phyloP scores from a whole-genome alignment of 768 basidiomycete species.

The Crassisporium funariophilum region DNA sequence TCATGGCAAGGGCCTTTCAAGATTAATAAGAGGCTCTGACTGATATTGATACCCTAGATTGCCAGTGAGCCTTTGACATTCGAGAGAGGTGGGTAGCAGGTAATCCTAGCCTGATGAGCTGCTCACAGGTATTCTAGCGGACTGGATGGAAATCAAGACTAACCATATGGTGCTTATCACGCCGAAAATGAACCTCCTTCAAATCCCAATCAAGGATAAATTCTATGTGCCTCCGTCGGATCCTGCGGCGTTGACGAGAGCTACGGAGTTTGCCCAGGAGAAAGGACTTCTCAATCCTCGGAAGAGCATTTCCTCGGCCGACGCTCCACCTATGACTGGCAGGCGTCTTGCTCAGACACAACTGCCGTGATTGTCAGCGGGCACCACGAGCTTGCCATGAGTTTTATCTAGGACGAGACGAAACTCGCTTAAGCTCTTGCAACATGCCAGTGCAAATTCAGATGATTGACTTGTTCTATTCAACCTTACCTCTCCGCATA shows the following conservation, averaged over 20 bases:
- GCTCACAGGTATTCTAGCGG: constrained; percentile 48
- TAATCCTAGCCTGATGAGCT: not conserved
- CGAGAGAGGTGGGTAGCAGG: constrained; percentile 67
- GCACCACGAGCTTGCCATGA: too few relatives aligned
- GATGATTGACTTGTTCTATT: too few relatives aligned
- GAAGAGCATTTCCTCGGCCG: constrained; percentile 29
- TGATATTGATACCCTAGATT: constrained; percentile 45
- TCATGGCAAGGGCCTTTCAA: constrained; percentile 60
- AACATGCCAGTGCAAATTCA: too few relatives aligned
- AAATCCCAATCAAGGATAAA: constrained; percentile 93
- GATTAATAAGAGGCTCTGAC: not conserved
- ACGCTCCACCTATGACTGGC: constrained; percentile 18
- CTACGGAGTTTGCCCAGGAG: constrained; percentile 81
- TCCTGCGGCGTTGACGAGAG: constrained; percentile 66
- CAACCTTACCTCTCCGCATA: too few relatives aligned
- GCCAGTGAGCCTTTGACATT: constrained; percentile 96
- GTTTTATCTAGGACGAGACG: too few relatives aligned
- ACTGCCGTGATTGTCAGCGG: too few relatives aligned
- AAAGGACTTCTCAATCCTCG: constrained; percentile 81
- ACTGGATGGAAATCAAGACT: constrained; percentile 99
- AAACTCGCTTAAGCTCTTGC: too few relatives aligned
- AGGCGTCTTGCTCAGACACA: constrained; percentile 16
- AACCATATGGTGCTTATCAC: constrained; percentile 96
- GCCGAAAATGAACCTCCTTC: constrained; percentile 91
- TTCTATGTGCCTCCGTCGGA: constrained; percentile 89